Evolutionary conservation across 495 filamentous ascomycete genomes (phyloP).

Genomic region (Durotheca rogersii): DNA sequence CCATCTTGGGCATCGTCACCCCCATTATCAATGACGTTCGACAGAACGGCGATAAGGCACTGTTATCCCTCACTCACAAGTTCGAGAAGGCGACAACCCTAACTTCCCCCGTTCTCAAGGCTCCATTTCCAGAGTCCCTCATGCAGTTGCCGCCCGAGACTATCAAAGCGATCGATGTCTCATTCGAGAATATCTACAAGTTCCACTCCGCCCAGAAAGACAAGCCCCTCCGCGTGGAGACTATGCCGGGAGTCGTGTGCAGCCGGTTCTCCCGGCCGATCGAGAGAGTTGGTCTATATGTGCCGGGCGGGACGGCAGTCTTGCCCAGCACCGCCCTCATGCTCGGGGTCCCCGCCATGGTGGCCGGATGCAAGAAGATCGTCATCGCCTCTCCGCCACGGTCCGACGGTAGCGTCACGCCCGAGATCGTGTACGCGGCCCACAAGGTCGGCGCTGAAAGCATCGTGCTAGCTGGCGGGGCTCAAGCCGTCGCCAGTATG

Average conservation of each 20-base stretch:
- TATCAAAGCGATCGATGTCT: slow-evolving; percentile 85
- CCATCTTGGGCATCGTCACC: slow-evolving; percentile 82
- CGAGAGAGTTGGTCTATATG: slow-evolving; percentile 90
- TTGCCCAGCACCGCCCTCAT: slow-evolving; percentile 95
- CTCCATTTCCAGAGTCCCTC: slow-evolving; percentile 78
- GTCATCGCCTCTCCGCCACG: slow-evolving; percentile 90
- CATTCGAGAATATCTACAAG: slow-evolving; percentile 87
- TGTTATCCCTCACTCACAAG: slow-evolving; percentile 91
- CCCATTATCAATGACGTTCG: slow-evolving; percentile 89
- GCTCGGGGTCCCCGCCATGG: slow-evolving; percentile 96
- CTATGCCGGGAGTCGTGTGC: slow-evolving; percentile 95
- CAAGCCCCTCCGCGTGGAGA: slow-evolving; percentile 79
- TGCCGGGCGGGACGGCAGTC: slow-evolving; percentile 94
- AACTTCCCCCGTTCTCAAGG: slow-evolving; percentile 80
- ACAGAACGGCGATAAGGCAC: slow-evolving; percentile 75
- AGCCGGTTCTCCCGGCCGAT: slow-evolving; percentile 91
- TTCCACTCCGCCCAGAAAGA: slow-evolving; percentile 93
- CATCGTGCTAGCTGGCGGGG: slow-evolving; percentile 93
- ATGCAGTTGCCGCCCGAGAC: slow-evolving; percentile 85
- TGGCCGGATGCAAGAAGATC: slow-evolving; percentile 95
- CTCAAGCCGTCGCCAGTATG: slow-evolving; percentile 91
- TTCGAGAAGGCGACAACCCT: slow-evolving; percentile 93
- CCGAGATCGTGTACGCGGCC: slow-evolving; percentile 96
- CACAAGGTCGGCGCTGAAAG: slow-evolving; percentile 95
- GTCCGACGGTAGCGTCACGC: slow-evolving; percentile 83